These are phyloP conservation scores for Penicillium palitans DNA, from an alignment of 2,329 filamentous ascomycete species.

Conservation along the genomic window DNA sequence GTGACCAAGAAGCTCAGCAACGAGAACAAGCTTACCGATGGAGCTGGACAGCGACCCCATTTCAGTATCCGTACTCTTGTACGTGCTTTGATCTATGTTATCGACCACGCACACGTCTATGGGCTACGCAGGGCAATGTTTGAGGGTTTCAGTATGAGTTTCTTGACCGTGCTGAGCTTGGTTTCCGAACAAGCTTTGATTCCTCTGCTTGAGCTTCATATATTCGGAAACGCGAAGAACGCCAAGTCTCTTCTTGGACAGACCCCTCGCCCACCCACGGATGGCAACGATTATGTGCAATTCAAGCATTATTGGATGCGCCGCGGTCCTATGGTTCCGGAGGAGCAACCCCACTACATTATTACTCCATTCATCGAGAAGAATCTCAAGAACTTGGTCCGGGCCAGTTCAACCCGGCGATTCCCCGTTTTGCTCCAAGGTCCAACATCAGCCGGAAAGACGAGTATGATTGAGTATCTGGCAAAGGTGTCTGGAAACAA, in stretches of 20 bases:
- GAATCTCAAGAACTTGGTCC: constrained; percentile 90
- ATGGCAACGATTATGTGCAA: constrained; percentile 75
- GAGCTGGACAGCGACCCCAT: constrained; percentile 92
- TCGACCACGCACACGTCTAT: constrained; percentile 79
- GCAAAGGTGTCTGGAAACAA: constrained; percentile 96
- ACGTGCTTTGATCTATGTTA: constrained; percentile 82
- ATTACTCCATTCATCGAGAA: constrained; percentile 93
- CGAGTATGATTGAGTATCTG: constrained; percentile 98
- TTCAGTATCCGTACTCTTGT: constrained; percentile 95
- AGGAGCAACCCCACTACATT: constrained; percentile 86
- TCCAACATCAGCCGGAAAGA: constrained; percentile 96
- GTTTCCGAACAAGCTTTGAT: constrained; percentile 77
- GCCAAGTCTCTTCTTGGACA: constrained; percentile 73
- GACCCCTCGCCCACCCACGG: constrained; percentile 72
- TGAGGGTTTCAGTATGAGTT: constrained; percentile 98
- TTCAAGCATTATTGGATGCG: constrained; percentile 92
- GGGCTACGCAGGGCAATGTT: constrained; percentile 82
- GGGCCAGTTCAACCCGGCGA: constrained; percentile 85
- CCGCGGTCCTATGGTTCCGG: constrained; percentile 65
- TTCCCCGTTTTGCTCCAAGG: constrained; percentile 96
- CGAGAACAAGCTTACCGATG: constrained; percentile 84
- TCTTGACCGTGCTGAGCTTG: constrained; percentile 81
- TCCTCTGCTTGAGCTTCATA: constrained; percentile 75
- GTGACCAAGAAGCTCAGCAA: constrained; percentile 80
- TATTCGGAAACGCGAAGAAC: constrained; percentile 71